Conservation (phyloP, 805 yeast species). For the Monosporozyma unispora region DNA sequence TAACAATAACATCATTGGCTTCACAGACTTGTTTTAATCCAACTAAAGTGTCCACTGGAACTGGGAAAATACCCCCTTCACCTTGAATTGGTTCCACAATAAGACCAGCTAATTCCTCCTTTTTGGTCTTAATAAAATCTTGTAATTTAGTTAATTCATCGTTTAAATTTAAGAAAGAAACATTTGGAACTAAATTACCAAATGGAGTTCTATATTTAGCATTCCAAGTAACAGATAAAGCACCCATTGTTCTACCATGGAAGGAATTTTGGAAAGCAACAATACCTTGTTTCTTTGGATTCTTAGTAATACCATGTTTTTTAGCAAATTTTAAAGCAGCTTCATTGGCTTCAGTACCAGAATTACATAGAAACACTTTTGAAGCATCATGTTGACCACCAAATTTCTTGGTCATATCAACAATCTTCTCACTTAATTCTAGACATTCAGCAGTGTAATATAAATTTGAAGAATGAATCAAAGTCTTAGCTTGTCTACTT, state of each 20-base stretch:
- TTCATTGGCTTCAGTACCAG: slow-evolving; percentile 77
- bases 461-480: slow-evolving; percentile 80
- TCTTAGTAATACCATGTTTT: slow-evolving; percentile 57
- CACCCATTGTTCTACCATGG: slow-evolving; percentile 95
- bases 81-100: slow-evolving; percentile 97
- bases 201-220: slow-evolving; percentile 90
- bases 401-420: slow-evolving; percentile 53
- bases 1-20: slow-evolving; percentile 75
- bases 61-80: slow-evolving; percentile 96
- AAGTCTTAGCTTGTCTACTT: slow-evolving; percentile 57
- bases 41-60: slow-evolving; percentile 66
- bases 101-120: slow-evolving; percentile 62
- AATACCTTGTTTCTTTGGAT: slow-evolving; percentile 57
- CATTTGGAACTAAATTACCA: slow-evolving; percentile 86
- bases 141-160: slow-evolving; percentile 27
- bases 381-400: slow-evolving; percentile 82
- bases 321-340: slow-evolving; percentile 74
- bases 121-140: slow-evolving; percentile 13
- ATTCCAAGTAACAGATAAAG: slow-evolving; percentile 85
- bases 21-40: slow-evolving; percentile 75
- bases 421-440: slow-evolving; percentile 60
- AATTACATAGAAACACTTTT: slow-evolving; percentile 59
- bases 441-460: slow-evolving; percentile 81
- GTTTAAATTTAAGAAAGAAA: slow-evolving; percentile 35
- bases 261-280: slow-evolving; percentile 84